These are phyloP conservation scores for Mucuna pruriens DNA, from an alignment of 306 rosid species.

Conservation along the genomic window DNA sequence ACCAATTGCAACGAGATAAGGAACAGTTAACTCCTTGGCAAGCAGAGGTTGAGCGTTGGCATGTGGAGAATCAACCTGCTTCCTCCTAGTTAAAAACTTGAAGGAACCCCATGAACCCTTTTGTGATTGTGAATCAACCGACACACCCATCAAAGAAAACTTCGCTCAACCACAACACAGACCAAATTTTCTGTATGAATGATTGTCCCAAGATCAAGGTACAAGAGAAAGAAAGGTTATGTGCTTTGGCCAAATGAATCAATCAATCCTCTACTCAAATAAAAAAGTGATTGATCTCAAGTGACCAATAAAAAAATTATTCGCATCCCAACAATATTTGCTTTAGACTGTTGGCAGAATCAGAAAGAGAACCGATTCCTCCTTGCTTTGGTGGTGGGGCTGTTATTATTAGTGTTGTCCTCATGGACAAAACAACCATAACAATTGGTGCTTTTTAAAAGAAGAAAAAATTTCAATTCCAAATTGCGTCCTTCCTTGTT, in stretches of 20 bases:
- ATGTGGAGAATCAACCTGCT: conserved; percentile 74
- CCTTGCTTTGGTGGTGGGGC: not conserved
- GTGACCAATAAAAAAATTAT: too few species aligned
- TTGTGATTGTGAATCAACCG: conserved; percentile 46
- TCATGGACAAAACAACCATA: not conserved
- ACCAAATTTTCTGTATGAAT: not conserved
- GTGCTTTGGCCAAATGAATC: not conserved
- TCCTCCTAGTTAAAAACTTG: conserved; percentile 66
- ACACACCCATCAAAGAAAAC: conserved; percentile 59
- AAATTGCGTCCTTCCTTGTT: not conserved
- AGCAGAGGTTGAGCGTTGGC: conserved; percentile 46
- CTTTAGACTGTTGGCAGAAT: conserved; percentile 33
- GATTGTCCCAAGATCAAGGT: not conserved
- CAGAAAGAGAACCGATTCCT: conserved; percentile 15
- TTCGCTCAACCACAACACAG: not conserved
- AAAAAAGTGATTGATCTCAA: not conserved
- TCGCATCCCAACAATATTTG: too few species aligned
- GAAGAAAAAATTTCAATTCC: not conserved
- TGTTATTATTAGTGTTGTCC: not conserved
- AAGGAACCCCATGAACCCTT: conserved; percentile 53
- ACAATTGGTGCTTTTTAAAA: not conserved
- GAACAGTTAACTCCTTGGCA: conserved; percentile 83
- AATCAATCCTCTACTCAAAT: not conserved
- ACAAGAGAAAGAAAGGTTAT: not conserved
- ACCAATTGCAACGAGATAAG: conserved; percentile 84